Base-by-base conservation (phyloP, 2,329 filamentous ascomycete genomes). In the Pestalotiopsis sp. region DNA sequence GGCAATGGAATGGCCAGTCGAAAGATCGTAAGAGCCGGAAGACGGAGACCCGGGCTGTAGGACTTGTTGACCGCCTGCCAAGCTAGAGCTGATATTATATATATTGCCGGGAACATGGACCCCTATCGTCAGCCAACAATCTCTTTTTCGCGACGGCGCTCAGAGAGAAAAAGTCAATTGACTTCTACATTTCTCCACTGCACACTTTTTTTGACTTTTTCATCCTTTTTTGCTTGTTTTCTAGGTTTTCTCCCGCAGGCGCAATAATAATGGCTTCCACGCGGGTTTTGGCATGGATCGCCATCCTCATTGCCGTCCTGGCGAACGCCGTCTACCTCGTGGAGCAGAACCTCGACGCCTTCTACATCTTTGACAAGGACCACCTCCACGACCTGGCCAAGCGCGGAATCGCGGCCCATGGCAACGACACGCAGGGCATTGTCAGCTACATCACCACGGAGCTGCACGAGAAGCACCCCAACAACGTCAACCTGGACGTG, bases 291-390 rank as follows among this genome's bases (percentile, higher is more conserved):
- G 66, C 68, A 38, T 61, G 67, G 64, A 65, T 69, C 41, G 68
- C 67, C 66, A 67, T 68, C 70, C 62, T 68, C 36, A 36, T 70
- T 64, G 60, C 56, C 64, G 74, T 90, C 66, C 73, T 89, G 61
- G 81, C 85, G 13, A 84, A 86, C 7, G 73, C 89, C 67, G 82
- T 86, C 74, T 87, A 87, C 80, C 74, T 86, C 69, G 77, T 90
- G 56, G 89, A 92, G 79, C 83, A 85, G 74, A 87, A 88, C 79
- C 82, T 89, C 68, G 83, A 88, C 70, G 81, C 79, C 68, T 90
- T 95, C 84, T 96, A 94, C 86, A 88, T 96, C 80, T 95, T 97
- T 81, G 82, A 90, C 66, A 87, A 87, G 1, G 83, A 85, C 17
- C 86, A 93, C 70, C 86, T 97, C 70, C 89, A 93, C 77, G 86